These are phyloP conservation scores for Carex kokanica DNA, from an alignment of 176 grass and related monocot species.

Conservation along the genomic window DNA sequence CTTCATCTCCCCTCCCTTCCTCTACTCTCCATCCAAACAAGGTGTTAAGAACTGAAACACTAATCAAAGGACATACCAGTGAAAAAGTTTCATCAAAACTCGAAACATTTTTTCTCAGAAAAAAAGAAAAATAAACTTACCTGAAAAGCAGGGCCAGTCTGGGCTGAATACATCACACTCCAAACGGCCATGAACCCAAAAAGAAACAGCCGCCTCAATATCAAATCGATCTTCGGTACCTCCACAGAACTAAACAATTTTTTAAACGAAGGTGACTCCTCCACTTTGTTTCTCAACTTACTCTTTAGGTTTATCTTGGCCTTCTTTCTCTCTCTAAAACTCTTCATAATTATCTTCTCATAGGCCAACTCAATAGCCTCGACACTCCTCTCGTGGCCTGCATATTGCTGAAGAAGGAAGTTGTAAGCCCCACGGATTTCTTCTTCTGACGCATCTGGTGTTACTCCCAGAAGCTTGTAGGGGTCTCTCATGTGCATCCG, in stretches of 20 bases:
- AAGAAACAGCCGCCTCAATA: slow-evolving; percentile 75
- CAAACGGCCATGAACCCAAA: slow-evolving; percentile 93
- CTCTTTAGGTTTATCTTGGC: slow-evolving; percentile 87
- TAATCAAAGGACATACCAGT: neutral
- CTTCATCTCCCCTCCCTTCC: no score
- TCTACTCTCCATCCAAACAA: no score
- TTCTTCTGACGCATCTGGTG: slow-evolving; percentile 75
- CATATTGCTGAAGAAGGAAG: slow-evolving; percentile 77
- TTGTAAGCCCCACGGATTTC: slow-evolving; percentile 73
- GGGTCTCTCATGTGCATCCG: slow-evolving; percentile 62
- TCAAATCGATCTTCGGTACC: slow-evolving; percentile 61
- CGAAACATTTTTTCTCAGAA: neutral
- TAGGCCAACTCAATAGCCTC: slow-evolving; percentile 94
- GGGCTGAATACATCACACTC: slow-evolving; percentile 79
- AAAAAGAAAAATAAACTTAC: slow-evolving; percentile 38
- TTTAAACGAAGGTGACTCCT: slow-evolving; percentile 78
- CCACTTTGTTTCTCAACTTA: slow-evolving; percentile 63
- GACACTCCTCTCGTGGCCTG: slow-evolving; percentile 68
- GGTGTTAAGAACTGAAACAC: neutral
- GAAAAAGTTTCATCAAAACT: neutral
- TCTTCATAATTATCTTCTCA: slow-evolving; percentile 92
- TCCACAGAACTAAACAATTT: slow-evolving; percentile 69
- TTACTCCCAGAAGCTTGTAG: slow-evolving; percentile 80
- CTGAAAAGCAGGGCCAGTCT: slow-evolving; percentile 94
- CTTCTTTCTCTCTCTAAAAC: slow-evolving; percentile 74